Evolutionary conservation across 345 rosid genomes (phyloP), one percentile per base, ranked within the genome.

Genomic region (Salix arbutifolia): DNA sequence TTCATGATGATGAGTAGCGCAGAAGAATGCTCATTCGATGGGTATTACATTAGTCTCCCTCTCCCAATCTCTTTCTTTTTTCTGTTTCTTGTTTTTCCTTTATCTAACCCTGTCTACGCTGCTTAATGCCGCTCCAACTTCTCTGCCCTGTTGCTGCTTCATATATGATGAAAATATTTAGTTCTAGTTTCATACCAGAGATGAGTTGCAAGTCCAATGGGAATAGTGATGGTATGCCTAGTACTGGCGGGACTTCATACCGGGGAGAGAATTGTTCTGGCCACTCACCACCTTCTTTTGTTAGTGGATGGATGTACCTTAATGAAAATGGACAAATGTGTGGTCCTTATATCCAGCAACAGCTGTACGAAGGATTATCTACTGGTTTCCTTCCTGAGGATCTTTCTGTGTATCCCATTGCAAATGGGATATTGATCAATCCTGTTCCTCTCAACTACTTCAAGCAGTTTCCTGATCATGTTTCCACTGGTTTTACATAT

Each of bases 261-360:
- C 76, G 13, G 76, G 89, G 83, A 11, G 86, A 84, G 79, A 87
- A 72, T 72, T 82, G 72, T 76, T 40, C 81, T 56, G 89, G 84
- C 67, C 83, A 70, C 69, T 68, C 74, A 0, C 81, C 84, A 5
- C 76, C 83, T 71, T 68, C 84, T 75, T 86, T 78, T 87, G 97
- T 86, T 18, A 90, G 82, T 70, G 97, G 97, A 46, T 94, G 99
- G 99, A 92, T 86, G 95, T 94, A 94, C 64, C 71, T 84, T 28
- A 94, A 96, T 82, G 95, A 94, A 76, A 86, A 87, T 73, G 92
- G 97, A 30, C 90, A 89, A 77, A 88, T 96, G 95, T 94, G 97
- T 79, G 99, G 99, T 60, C 97, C 98, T 78, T 96, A 96, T 69
- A 83, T 93, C 62, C 94, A 91, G 65, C 90, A 94, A 28, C 99